phyloP scores from a whole-genome alignment of 495 filamentous ascomycete species.

The Aspergillus homomorphus region DNA sequence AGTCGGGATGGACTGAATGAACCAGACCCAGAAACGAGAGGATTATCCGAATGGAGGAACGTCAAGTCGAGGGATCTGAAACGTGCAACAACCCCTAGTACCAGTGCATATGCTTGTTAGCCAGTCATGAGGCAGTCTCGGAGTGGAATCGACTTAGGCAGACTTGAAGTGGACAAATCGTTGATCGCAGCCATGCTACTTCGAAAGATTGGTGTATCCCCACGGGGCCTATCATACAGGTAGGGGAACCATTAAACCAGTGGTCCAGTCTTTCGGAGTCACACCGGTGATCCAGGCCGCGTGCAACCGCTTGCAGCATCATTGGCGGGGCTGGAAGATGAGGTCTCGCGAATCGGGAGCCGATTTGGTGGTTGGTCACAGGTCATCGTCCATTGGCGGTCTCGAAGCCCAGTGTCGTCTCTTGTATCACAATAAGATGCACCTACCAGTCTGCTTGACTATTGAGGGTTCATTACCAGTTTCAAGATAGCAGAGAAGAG shows the following conservation, averaged over 20 bases:
- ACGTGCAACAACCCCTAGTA: background rate
- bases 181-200: background rate
- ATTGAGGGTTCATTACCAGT: background rate
- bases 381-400: background rate
- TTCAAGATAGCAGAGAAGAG: background rate
- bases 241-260: background rate
- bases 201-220: background rate
- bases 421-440: background rate
- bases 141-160: background rate
- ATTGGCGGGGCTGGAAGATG: background rate
- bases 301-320: too few relatives aligned
- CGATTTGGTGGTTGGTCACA: background rate
- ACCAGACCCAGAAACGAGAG: background rate
- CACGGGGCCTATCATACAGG: background rate
- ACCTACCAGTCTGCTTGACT: background rate
- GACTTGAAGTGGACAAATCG: background rate
- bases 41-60: background rate
- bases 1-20: background rate
- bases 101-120: background rate
- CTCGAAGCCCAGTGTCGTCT: background rate
- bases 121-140: background rate
- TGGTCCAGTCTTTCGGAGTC: background rate
- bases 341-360: background rate
- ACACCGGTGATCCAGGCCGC: background rate
- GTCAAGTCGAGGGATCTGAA: background rate